Percentiles rank a stretch among this genome's conserved stretches.
Conservation (phyloP, 2,329 filamentous ascomycete species). For the Elsinoe perseae region DNA sequence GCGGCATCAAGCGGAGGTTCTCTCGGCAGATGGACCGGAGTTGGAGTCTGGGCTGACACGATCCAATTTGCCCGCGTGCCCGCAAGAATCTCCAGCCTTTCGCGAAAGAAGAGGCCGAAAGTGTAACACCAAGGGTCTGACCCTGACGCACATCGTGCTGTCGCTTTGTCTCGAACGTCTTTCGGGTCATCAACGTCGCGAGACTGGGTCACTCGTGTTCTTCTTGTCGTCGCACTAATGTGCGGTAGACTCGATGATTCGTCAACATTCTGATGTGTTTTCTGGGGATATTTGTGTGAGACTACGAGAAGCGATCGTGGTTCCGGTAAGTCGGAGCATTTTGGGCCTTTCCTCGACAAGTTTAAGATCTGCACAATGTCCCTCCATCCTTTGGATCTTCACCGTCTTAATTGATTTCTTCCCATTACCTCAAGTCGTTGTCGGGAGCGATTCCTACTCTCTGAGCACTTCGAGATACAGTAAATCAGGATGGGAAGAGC, state of each 20-base stretch:
- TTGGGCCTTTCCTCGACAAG: neutral
- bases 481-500: conserved; percentile 15
- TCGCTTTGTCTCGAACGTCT: neutral
- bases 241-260: neutral
- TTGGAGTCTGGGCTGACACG: neutral
- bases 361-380: conserved; percentile 2
- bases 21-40: neutral
- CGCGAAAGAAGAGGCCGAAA: neutral
- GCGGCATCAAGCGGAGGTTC: neutral
- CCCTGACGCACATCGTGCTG: neutral
- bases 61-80: neutral
- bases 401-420: neutral
- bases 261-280: neutral
- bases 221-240: neutral
- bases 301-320: neutral
- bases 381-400: neutral
- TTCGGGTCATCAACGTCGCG: conserved; percentile 1
- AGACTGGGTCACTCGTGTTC: neutral
- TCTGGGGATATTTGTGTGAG: neutral
- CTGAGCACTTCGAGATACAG: neutral
- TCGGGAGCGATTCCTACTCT: neutral
- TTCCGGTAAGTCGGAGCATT: neutral
- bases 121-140: neutral
- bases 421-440: neutral
- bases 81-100: neutral